These are phyloP conservation scores for Tetraselmis chui DNA, from an alignment of 139 green algal genomes.

Conservation along the genomic window DNA sequence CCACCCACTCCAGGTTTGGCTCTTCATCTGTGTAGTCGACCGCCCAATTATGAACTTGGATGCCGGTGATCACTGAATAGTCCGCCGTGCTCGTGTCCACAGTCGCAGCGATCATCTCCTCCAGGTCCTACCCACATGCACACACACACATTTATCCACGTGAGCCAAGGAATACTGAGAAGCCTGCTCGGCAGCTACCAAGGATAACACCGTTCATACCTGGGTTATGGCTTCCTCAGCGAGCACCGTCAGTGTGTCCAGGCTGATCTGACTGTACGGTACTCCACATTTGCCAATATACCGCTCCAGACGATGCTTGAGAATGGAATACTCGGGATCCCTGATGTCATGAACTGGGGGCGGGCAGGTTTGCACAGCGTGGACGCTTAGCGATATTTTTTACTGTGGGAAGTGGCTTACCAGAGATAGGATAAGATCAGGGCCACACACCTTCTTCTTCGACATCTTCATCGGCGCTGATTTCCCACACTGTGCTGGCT, in stretches of 20 bases:
- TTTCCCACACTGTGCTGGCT: no score
- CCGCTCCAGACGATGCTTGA: constrained; percentile 74
- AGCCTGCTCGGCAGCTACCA: no score
- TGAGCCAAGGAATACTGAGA: no score
- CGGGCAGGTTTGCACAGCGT: no score
- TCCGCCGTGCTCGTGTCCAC: constrained; percentile 72
- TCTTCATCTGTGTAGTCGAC: constrained; percentile 36
- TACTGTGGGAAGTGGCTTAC: no score
- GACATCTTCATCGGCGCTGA: no score
- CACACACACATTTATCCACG: constrained; percentile 7
- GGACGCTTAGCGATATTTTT: no score
- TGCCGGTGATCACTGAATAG: constrained; percentile 76
- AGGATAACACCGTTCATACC: no score
- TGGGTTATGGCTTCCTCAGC: constrained; percentile 65
- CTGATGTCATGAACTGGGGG: constrained; percentile 56
- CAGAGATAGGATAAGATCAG: no score
- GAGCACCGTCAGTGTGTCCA: not conserved
- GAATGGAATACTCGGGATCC: constrained; percentile 81
- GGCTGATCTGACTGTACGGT: constrained; percentile 14
- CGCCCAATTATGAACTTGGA: constrained; percentile 84
- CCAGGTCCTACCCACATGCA: constrained; percentile 63
- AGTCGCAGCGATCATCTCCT: constrained; percentile 74
- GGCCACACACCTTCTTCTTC: no score
- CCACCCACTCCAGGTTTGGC: constrained; percentile 70
- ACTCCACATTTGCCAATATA: constrained; percentile 45